Percentiles rank a stretch among this genome's conserved stretches.
phyloP scores from a whole-genome alignment of 768 basidiomycete genomes.

The Russula olivacea region DNA sequence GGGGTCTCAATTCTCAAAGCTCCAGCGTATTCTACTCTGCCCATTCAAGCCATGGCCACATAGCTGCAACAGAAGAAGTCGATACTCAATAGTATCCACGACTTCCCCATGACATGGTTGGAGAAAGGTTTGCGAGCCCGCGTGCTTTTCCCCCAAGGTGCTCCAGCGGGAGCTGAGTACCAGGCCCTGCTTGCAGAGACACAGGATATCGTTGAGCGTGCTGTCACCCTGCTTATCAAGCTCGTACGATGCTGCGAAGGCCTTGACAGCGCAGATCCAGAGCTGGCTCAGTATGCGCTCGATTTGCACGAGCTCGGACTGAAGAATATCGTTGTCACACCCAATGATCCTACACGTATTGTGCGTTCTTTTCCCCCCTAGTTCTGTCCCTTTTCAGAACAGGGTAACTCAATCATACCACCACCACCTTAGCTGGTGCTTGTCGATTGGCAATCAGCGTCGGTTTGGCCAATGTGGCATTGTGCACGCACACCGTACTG shows the following conservation, averaged over 20 bases:
- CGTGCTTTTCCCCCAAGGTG: constrained; percentile 31
- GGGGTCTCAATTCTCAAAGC: constrained; percentile 86
- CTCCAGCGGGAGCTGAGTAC: constrained; percentile 29
- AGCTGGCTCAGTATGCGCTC: constrained; percentile 31
- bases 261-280: constrained; percentile 32
- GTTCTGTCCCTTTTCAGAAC: background rate
- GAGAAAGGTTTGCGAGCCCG: no score
- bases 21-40: constrained; percentile 89
- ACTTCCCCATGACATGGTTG: no score
- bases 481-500: constrained; percentile 33
- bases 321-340: constrained; percentile 31
- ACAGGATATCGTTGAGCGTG: constrained; percentile 31
- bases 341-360: constrained; percentile 29
- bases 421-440: constrained; percentile 26
- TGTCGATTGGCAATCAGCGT: constrained; percentile 30
- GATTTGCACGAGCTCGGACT: constrained; percentile 30
- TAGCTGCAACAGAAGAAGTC: constrained; percentile 87
- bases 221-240: constrained; percentile 30
- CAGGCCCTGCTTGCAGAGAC: constrained; percentile 30
- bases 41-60: constrained; percentile 94
- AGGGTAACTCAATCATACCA: no score
- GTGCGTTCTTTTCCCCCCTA: constrained; percentile 21
- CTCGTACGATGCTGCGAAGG: constrained; percentile 30
- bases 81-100: no score
- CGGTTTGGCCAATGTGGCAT: constrained; percentile 32